Percentiles rank a stretch among this genome's conserved stretches.
Conservation (phyloP, 768 basidiomycete species). For the Chiua virens region DNA sequence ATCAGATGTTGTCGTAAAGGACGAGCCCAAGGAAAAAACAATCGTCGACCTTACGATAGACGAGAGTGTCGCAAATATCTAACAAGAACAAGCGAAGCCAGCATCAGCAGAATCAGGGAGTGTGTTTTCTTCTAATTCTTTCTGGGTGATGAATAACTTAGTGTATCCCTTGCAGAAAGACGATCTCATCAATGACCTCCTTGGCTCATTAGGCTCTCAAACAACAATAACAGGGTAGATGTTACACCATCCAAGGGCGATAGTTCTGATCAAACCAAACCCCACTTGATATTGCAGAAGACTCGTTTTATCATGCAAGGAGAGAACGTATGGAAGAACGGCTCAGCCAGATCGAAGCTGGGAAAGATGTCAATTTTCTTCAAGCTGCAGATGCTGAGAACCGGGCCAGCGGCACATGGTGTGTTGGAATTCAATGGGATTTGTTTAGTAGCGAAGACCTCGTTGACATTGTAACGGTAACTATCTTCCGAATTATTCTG, state of each 20-base stretch:
- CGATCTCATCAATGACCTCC: conserved; percentile 33
- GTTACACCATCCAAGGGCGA: conserved; percentile 5
- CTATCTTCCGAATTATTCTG: not conserved
- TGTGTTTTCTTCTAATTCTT: conserved; percentile 18
- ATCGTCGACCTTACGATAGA: conserved; percentile 38
- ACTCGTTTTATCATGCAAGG: conserved; percentile 80
- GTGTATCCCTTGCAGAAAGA: conserved; percentile 31
- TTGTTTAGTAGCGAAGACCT: conserved; percentile 68
- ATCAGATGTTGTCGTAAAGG: conserved; percentile 10
- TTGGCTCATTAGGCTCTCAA: conserved; percentile 38
- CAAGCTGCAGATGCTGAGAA: conserved; percentile 63
- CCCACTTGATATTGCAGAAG: conserved; percentile 87
- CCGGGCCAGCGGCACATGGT: conserved; percentile 66
- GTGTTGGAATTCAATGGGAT: conserved; percentile 87
- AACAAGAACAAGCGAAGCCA: conserved; percentile 4
- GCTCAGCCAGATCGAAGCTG: conserved; percentile 57
- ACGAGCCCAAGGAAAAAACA: conserved; percentile 25
- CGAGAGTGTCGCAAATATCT: conserved; percentile 15
- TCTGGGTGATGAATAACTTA: not conserved
- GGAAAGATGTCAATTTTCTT: conserved; percentile 57
- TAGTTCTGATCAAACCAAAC: conserved; percentile 26
- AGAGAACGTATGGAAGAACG: conserved; percentile 64
- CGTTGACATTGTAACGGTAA: conserved; percentile 76
- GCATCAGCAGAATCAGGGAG: conserved; percentile 27
- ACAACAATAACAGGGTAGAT: conserved; percentile 26